phyloP scores from a whole-genome alignment of 1,139 yeast species.

The Candida freyschussii region DNA sequence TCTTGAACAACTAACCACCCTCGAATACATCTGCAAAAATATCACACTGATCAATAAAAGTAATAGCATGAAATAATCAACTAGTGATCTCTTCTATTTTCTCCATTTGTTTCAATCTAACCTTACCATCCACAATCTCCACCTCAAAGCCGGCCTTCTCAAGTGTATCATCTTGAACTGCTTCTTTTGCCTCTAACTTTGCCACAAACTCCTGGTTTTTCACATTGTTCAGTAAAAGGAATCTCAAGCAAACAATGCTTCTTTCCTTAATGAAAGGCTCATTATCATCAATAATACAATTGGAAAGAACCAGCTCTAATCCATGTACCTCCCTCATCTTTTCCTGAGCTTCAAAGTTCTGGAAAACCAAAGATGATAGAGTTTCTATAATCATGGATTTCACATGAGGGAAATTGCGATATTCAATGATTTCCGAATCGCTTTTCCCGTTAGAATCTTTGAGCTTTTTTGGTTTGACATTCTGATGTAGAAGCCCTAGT shows the following conservation, averaged over 20 bases:
- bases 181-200: conserved; percentile 50
- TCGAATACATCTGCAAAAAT: not conserved
- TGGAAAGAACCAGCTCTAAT: conserved; percentile 65
- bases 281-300: conserved; percentile 79
- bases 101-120: conserved; percentile 31
- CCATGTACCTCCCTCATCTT: conserved; percentile 62
- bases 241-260: conserved; percentile 72
- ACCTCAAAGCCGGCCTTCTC: conserved; percentile 58
- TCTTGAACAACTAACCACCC: conserved; percentile 38
- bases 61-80: too few relatives aligned
- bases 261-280: conserved; percentile 89
- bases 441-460: conserved; percentile 21
- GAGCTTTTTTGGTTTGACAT: conserved; percentile 29
- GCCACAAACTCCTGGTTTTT: conserved; percentile 76
- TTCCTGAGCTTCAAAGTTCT: conserved; percentile 59
- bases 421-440: conserved; percentile 24
- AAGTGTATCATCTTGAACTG: conserved; percentile 44
- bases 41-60: too few relatives aligned
- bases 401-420: conserved; percentile 50
- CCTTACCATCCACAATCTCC: conserved; percentile 50
- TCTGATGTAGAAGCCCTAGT: conserved; percentile 45
- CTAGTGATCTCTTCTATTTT: conserved; percentile 7
- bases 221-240: conserved; percentile 55
- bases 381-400: conserved; percentile 61
- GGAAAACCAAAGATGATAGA: conserved; percentile 49